Evolutionary conservation across 495 filamentous ascomycete genomes (phyloP).

Genomic region (Hypoxylon crocopeplum): DNA sequence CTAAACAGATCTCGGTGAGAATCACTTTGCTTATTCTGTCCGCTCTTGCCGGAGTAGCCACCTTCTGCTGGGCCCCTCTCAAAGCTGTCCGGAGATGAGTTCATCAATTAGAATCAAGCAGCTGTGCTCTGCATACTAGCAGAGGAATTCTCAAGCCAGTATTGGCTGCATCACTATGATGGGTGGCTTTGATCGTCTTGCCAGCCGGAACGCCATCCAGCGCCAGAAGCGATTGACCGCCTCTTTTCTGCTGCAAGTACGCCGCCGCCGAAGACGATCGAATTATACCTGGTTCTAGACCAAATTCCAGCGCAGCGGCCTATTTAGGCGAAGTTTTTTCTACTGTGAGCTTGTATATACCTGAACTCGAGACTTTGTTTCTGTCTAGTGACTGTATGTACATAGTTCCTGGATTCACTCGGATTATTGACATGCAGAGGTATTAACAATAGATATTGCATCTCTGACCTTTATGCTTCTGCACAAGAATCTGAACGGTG

Average conservation of each 20-base stretch:
- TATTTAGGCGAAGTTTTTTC: neutral
- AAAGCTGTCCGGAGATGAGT: constrained; percentile 18
- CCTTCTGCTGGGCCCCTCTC: neutral
- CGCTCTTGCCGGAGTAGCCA: constrained; percentile 8
- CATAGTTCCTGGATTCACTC: too few species aligned
- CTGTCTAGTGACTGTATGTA: too few species aligned
- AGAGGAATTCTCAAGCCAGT: constrained; percentile 1
- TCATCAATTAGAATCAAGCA: constrained; percentile 13
- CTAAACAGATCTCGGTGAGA: constrained; percentile 27
- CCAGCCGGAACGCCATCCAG: constrained; percentile 29
- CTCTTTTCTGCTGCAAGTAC: constrained; percentile 17
- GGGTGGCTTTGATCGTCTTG: constrained; percentile 35
- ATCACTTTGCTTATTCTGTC: constrained; percentile 31
- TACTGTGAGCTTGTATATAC: constrained; percentile 1
- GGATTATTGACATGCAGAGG: too few species aligned
- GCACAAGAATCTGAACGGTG: too few species aligned
- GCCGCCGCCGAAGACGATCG: constrained; percentile 2
- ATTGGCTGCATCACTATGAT: constrained; percentile 23
- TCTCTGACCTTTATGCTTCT: too few species aligned
- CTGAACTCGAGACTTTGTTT: neutral
- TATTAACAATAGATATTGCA: too few species aligned
- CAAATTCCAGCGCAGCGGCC: neutral
- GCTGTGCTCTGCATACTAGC: constrained; percentile 3
- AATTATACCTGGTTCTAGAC: constrained; percentile 16
- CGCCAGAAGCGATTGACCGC: constrained; percentile 17